Evolutionary conservation across 2,329 filamentous ascomycete species (phyloP).

Genomic region (Aspergillaceae sp.): DNA sequence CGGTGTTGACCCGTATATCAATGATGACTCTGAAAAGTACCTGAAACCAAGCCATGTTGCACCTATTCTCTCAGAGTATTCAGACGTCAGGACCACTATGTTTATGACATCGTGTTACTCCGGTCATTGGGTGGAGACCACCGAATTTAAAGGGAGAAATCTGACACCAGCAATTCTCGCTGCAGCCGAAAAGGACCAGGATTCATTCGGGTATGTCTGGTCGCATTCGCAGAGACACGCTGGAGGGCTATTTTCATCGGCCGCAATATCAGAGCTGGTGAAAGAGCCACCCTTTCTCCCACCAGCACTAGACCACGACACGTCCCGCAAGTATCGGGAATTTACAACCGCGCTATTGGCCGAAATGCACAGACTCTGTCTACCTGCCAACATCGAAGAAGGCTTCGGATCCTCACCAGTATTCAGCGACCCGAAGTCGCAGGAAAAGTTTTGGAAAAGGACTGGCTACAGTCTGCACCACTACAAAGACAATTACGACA

Average conservation of each 20-base stretch:
- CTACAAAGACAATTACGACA: constrained; percentile 3
- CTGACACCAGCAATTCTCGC: constrained; percentile 2
- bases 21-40: not conserved
- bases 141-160: constrained; percentile 1
- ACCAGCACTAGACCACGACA: constrained; percentile 2
- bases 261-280: constrained; percentile 2
- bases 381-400: constrained; percentile 4
- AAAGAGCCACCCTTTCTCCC: constrained; percentile 2
- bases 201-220: constrained; percentile 7
- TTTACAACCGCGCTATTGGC: constrained; percentile 1
- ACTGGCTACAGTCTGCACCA: constrained; percentile 3
- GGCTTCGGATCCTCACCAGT: constrained; percentile 2
- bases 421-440: constrained; percentile 1
- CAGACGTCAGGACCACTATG: constrained; percentile 2
- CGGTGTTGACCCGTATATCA: not conserved
- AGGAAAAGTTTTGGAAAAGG: constrained; percentile 2
- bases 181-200: constrained; percentile 3
- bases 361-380: constrained; percentile 7
- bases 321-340: constrained; percentile 1
- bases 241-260: constrained; percentile 5
- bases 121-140: constrained; percentile 7
- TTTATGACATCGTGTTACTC: constrained; percentile 9
- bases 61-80: constrained; percentile 1
- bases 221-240: constrained; percentile 6
- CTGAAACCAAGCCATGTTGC: not conserved